Evolutionary conservation across 345 rosid genomes (phyloP).

Genomic region (Erodium maritimum): DNA sequence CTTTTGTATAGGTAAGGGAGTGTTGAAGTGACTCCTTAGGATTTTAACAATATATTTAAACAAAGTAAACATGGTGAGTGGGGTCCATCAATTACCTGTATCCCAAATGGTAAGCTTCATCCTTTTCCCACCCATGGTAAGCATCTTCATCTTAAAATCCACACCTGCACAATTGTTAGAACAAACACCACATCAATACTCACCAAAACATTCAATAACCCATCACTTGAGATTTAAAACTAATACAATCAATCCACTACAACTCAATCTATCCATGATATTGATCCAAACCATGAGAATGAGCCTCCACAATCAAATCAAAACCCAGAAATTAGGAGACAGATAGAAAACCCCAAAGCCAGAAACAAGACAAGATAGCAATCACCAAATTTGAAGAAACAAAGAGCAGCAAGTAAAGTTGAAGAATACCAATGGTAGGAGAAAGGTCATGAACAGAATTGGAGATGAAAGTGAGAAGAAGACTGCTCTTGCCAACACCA

Average conservation of each 20-base stretch:
- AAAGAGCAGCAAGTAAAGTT: neutral
- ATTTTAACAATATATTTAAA: too few relatives aligned
- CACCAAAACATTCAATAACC: too few relatives aligned
- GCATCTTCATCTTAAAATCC: constrained; percentile 80
- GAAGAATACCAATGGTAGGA: constrained; percentile 65
- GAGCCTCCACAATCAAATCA: too few relatives aligned
- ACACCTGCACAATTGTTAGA: constrained; percentile 44
- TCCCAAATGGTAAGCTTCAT: constrained; percentile 96
- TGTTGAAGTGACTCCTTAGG: too few relatives aligned
- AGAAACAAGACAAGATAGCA: neutral
- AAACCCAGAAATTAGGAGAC: too few relatives aligned
- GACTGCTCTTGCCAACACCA: constrained; percentile 91
- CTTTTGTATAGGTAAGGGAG: too few relatives aligned
- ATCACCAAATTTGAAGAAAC: constrained; percentile 3
- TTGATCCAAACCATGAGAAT: too few relatives aligned
- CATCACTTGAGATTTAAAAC: too few relatives aligned
- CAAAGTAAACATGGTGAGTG: neutral
- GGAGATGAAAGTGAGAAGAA: constrained; percentile 80
- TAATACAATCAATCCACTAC: too few relatives aligned
- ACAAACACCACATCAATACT: neutral
- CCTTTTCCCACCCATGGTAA: constrained; percentile 57
- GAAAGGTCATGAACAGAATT: constrained; percentile 56
- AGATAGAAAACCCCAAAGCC: too few relatives aligned
- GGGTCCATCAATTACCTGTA: constrained; percentile 40
- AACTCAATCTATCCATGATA: too few relatives aligned